Conservation (phyloP, 805 yeast genomes). For the Starmerella riodocensis region DNA sequence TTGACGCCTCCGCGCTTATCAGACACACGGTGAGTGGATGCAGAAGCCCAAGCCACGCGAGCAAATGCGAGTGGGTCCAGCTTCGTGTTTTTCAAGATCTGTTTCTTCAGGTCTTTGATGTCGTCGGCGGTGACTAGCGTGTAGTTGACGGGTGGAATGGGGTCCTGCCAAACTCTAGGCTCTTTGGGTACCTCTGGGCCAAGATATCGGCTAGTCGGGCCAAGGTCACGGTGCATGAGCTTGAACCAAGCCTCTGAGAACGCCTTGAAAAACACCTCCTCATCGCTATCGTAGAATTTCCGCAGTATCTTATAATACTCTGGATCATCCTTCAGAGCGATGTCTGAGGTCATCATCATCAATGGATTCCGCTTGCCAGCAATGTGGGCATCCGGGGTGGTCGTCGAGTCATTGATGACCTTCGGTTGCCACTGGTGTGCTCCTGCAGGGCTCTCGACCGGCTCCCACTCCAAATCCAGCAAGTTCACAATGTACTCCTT, state of each 20-base stretch:
- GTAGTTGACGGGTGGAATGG: conserved; percentile 11
- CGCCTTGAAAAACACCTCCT: conserved; percentile 11
- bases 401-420: neutral
- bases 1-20: conserved; percentile 19
- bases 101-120: conserved; percentile 7
- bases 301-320: conserved; percentile 7
- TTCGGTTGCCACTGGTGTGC: conserved; percentile 14
- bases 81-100: conserved; percentile 2
- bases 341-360: conserved; percentile 18
- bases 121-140: conserved; percentile 10
- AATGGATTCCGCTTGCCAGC: conserved; percentile 8
- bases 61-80: conserved; percentile 10
- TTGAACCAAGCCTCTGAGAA: conserved; percentile 18
- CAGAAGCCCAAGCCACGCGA: conserved; percentile 18
- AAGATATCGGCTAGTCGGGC: conserved; percentile 13
- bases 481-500: conserved; percentile 12
- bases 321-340: conserved; percentile 18
- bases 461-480: conserved; percentile 10
- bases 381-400: conserved; percentile 17
- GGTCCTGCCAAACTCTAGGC: conserved; percentile 16
- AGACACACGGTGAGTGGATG: conserved; percentile 14
- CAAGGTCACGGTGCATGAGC: conserved; percentile 18
- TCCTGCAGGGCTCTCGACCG: conserved; percentile 13
- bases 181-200: conserved; percentile 16
- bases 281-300: conserved; percentile 10